Percentiles rank a stretch among this genome's conserved stretches.
phyloP scores from a whole-genome alignment of 2,329 filamentous ascomycete genomes.

The Daldinia sp. region DNA sequence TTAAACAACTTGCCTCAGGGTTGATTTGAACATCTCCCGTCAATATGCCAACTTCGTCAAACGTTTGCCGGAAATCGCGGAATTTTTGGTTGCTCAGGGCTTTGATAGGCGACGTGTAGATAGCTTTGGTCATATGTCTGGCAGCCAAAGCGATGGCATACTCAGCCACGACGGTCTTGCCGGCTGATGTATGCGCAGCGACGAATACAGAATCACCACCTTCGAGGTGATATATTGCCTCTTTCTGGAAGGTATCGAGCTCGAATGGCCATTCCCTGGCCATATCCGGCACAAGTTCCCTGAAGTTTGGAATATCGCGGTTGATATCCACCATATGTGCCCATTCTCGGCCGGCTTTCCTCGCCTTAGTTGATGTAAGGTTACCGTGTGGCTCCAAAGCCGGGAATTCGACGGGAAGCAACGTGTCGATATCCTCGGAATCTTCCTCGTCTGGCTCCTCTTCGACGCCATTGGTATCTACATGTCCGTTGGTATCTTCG shows the following conservation, averaged over 20 bases:
- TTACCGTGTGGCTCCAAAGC: conserved; percentile 85
- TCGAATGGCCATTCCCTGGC: conserved; percentile 96
- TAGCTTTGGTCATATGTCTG: conserved; percentile 99
- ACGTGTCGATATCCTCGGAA: conserved; percentile 77
- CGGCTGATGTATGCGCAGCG: conserved; percentile 95
- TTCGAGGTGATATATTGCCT: conserved; percentile 96
- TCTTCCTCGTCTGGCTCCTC: conserved; percentile 54
- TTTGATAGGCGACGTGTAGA: conserved; percentile 99
- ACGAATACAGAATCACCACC: conserved; percentile 98
- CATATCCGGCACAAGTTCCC: conserved; percentile 94
- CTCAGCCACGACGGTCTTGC: conserved; percentile 97
- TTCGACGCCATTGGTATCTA: conserved; percentile 40
- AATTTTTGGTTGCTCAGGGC: conserved; percentile 99
- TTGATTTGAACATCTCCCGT: conserved; percentile 99
- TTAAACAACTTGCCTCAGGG: conserved; percentile 94
- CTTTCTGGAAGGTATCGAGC: conserved; percentile 97
- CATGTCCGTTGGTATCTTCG: conserved; percentile 45
- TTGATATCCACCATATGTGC: conserved; percentile 98
- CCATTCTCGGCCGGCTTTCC: conserved; percentile 86
- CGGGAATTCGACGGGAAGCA: conserved; percentile 92
- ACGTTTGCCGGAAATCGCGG: conserved; percentile 87
- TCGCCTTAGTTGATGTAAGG: conserved; percentile 74
- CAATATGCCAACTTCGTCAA: conserved; percentile 95
- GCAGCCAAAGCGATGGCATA: conserved; percentile 95
- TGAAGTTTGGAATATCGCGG: conserved; percentile 91